A percentile compares a stretch with the other conserved stretches of the same genome.
Conservation (phyloP, 352 stramenopile genomes). For the Phytophthora litchii region DNA sequence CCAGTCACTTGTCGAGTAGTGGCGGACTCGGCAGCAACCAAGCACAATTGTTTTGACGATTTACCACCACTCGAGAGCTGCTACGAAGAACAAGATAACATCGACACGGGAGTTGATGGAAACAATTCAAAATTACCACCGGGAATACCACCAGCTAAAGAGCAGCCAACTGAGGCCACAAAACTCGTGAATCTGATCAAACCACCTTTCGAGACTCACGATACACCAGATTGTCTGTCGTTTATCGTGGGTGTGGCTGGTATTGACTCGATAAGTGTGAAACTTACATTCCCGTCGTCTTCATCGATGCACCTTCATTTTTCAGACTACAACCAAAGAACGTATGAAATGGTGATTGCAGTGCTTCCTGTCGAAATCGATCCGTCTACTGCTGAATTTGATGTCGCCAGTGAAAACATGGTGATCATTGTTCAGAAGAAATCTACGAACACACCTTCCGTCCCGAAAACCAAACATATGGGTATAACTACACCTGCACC, state of each 20-base stretch:
- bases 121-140: constrained; percentile 5
- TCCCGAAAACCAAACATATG: not conserved
- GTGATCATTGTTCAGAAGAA: constrained; percentile 67
- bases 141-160: constrained; percentile 4
- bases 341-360: constrained; percentile 44
- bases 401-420: constrained; percentile 78
- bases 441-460: not conserved
- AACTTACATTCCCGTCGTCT: constrained; percentile 45
- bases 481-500: constrained; percentile 9
- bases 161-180: not conserved
- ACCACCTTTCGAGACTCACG: constrained; percentile 48
- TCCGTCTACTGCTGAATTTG: constrained; percentile 34
- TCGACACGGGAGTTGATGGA: constrained; percentile 3
- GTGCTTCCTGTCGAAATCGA: constrained; percentile 42
- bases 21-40: constrained; percentile 24
- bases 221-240: constrained; percentile 51
- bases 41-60: constrained; percentile 40
- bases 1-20: constrained; percentile 1
- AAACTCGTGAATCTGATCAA: constrained; percentile 1
- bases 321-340: constrained; percentile 3
- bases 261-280: constrained; percentile 45
- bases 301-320: constrained; percentile 47
- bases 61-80: constrained; percentile 64
- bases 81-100: constrained; percentile 53
- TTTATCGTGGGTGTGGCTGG: constrained; percentile 52